Evolutionary conservation across 1,139 yeast genomes (phyloP).

Genomic region (Taphrina deformans): DNA sequence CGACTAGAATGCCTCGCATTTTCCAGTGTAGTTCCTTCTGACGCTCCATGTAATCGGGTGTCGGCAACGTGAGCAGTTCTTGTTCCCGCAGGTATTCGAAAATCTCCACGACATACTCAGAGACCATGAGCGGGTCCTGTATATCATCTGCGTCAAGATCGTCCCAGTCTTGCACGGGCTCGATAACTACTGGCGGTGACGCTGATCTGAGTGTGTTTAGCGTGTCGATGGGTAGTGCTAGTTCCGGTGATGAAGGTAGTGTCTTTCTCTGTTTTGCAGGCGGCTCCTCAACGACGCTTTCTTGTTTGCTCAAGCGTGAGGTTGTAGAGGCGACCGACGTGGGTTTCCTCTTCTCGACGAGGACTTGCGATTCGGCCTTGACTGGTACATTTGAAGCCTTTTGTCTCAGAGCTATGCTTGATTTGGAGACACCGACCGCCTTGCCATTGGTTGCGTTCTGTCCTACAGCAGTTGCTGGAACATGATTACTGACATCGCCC

Average conservation of each 20-base stretch:
- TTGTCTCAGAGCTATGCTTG: slow-evolving; percentile 9
- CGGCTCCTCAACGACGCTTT: slow-evolving; percentile 28
- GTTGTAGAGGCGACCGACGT: not conserved
- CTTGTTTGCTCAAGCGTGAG: slow-evolving; percentile 5
- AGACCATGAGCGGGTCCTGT: slow-evolving; percentile 92
- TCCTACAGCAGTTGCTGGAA: slow-evolving; percentile 23
- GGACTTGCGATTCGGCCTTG: not conserved
- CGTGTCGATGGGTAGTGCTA: not conserved
- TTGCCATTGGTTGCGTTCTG: slow-evolving; percentile 10
- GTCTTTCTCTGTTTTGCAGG: slow-evolving; percentile 33
- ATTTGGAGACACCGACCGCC: not conserved
- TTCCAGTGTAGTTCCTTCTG: slow-evolving; percentile 78
- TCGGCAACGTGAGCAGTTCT: slow-evolving; percentile 70
- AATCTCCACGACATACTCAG: slow-evolving; percentile 87
- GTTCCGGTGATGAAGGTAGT: slow-evolving; percentile 6
- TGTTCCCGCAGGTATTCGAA: slow-evolving; percentile 74
- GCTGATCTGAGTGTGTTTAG: not conserved
- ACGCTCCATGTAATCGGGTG: slow-evolving; percentile 67
- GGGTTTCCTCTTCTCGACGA: slow-evolving; percentile 22
- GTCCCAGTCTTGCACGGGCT: slow-evolving; percentile 58
- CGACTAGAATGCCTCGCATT: slow-evolving; percentile 86
- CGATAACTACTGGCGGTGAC: slow-evolving; percentile 4
- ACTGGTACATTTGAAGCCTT: not conserved
- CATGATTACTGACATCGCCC: slow-evolving; percentile 44
- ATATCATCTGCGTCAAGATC: slow-evolving; percentile 87